phyloP scores from a whole-genome alignment of 176 grass and related monocot genomes.

The Avena sativa region DNA sequence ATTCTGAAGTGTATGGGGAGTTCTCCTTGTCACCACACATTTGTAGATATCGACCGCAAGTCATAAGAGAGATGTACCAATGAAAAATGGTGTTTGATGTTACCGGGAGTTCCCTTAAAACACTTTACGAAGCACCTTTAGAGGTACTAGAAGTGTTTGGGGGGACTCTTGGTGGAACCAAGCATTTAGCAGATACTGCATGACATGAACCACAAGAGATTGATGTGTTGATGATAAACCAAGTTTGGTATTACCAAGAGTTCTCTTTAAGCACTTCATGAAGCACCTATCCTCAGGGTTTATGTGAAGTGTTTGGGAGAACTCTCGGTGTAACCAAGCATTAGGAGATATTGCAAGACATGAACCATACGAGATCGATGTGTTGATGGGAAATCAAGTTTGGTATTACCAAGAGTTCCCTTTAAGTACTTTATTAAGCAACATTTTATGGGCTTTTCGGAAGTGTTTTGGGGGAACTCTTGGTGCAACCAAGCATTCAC shows the following conservation, averaged over 20 bases:
- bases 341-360: too few relatives aligned
- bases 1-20: too few relatives aligned
- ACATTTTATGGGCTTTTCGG: not conserved
- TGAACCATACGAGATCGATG: too few relatives aligned
- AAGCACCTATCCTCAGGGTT: not conserved
- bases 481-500: conserved; percentile 23
- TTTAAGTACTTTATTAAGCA: not conserved
- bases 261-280: conserved; percentile 55
- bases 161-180: conserved; percentile 55
- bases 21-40: too few relatives aligned
- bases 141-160: conserved; percentile 59
- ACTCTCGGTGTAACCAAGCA: too few relatives aligned
- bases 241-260: conserved; percentile 33
- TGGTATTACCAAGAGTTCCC: not conserved
- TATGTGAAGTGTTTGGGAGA: too few relatives aligned
- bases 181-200: not conserved
- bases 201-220: not conserved
- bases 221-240: not conserved
- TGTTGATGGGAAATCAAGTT: too few relatives aligned
- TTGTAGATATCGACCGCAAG: too few relatives aligned
- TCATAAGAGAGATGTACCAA: too few relatives aligned
- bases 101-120: not conserved
- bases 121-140: not conserved
- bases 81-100: too few relatives aligned
- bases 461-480: conserved; percentile 86